These are phyloP conservation scores for Aspergillus sp. DNA, from an alignment of 2,329 filamentous ascomycete genomes.

Conservation along the genomic window DNA sequence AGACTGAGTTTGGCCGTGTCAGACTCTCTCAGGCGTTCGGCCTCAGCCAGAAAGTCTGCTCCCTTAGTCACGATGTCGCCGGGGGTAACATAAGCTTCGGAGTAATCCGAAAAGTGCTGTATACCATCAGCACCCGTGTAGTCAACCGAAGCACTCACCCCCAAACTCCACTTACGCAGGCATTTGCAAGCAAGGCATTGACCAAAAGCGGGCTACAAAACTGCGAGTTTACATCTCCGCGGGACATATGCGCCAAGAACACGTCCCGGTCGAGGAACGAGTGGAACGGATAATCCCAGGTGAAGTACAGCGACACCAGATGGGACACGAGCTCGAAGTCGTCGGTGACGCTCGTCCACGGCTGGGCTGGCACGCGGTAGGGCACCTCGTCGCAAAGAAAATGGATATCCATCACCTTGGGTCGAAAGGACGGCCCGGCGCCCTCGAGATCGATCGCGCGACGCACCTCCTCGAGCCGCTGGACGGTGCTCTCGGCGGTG, in stretches of 20 bases:
- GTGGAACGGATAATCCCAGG: conserved; percentile 89
- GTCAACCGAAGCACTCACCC: too few species aligned
- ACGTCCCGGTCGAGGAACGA: conserved; percentile 79
- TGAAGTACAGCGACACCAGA: conserved; percentile 88
- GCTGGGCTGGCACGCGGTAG: conserved; percentile 32
- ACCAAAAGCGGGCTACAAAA: conserved; percentile 88
- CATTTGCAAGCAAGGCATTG: conserved; percentile 75
- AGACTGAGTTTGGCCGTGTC: conserved; percentile 25
- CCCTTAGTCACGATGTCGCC: conserved; percentile 39
- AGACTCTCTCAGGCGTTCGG: conserved; percentile 29
- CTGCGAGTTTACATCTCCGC: conserved; percentile 50
- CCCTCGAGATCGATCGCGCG: conserved; percentile 30
- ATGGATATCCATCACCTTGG: conserved; percentile 43
- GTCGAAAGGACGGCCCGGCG: conserved; percentile 29
- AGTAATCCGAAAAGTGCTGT: conserved; percentile 40
- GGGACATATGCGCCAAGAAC: conserved; percentile 53
- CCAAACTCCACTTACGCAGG: conserved; percentile 31
- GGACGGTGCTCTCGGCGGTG: conserved; percentile 15
- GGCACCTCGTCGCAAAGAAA: conserved; percentile 38
- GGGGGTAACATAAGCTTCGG: conserved; percentile 36
- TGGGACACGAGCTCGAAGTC: conserved; percentile 75
- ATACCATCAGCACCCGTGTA: neutral
- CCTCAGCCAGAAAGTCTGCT: conserved; percentile 35
- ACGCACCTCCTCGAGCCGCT: conserved; percentile 29
- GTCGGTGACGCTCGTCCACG: conserved; percentile 80